phyloP scores from a whole-genome alignment of 2,329 filamentous ascomycete genomes.

The Berkeleyomyces basicola region DNA sequence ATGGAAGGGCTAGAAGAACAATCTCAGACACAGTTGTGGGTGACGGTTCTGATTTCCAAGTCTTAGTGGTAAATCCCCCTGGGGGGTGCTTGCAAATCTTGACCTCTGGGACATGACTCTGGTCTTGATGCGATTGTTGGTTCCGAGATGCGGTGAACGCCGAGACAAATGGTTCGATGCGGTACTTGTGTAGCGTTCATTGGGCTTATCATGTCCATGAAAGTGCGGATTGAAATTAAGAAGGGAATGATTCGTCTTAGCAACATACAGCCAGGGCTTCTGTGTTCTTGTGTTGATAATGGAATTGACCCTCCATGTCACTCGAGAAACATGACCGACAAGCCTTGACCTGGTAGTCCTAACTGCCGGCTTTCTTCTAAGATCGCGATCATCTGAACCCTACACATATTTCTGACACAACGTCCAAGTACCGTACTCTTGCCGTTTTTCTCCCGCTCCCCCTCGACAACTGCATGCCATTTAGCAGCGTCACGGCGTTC shows the following conservation, averaged over 20 bases:
- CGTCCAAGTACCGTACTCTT: constrained; percentile 27
- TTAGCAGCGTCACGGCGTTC: neutral
- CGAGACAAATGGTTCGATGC: neutral
- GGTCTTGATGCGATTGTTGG: constrained; percentile 25
- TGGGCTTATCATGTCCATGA: neutral
- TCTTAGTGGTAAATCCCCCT: constrained; percentile 52
- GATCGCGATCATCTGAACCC: constrained; percentile 19
- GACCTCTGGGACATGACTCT: constrained; percentile 45
- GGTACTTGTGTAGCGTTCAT: neutral
- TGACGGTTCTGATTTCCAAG: constrained; percentile 55
- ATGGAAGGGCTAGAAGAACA: constrained; percentile 31
- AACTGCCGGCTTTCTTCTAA: constrained; percentile 23
- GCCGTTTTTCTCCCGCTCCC: constrained; percentile 17
- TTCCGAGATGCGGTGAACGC: neutral
- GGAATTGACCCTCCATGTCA: constrained; percentile 15
- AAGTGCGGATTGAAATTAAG: constrained; percentile 17
- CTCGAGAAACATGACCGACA: constrained; percentile 22
- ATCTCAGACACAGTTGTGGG: constrained; percentile 42
- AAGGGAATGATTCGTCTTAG: constrained; percentile 19
- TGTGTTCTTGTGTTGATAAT: constrained; percentile 18
- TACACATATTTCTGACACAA: constrained; percentile 24
- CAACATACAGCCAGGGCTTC: constrained; percentile 31
- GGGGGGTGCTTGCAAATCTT: constrained; percentile 59
- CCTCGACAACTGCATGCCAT: constrained; percentile 15
- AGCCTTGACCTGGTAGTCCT: constrained; percentile 26